phyloP scores from a whole-genome alignment of 805 yeast genomes.

The Candida verbasci region DNA sequence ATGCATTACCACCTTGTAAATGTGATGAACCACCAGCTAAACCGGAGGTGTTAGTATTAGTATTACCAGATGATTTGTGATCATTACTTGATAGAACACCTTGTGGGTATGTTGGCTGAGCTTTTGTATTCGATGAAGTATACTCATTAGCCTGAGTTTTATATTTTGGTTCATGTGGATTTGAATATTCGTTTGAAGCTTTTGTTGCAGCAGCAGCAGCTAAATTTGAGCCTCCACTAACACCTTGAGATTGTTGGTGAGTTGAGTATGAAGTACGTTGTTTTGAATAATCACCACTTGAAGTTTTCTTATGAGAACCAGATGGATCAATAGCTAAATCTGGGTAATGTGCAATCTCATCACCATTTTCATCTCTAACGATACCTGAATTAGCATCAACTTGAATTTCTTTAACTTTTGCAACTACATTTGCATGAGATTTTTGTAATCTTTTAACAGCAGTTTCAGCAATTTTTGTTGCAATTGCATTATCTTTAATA shows the following conservation, averaged over 20 bases:
- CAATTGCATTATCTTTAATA: slow-evolving; percentile 18
- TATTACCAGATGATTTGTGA: background rate
- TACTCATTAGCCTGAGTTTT: background rate
- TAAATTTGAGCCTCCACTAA: background rate
- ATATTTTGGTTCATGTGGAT: background rate
- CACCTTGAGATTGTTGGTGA: background rate
- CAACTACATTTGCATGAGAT: slow-evolving; percentile 18
- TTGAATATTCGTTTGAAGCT: slow-evolving; percentile 1
- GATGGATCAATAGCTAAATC: slow-evolving; percentile 7
- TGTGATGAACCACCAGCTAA: background rate
- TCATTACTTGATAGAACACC: slow-evolving; percentile 1
- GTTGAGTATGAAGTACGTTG: background rate
- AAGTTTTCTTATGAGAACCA: background rate
- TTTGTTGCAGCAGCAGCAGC: slow-evolving; percentile 5
- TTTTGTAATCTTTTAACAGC: slow-evolving; percentile 22
- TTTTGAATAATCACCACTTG: background rate
- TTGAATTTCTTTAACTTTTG: slow-evolving; percentile 18
- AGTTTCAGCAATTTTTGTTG: slow-evolving; percentile 22
- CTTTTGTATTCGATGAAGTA: background rate
- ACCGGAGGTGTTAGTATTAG: background rate
- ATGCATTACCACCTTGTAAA: slow-evolving; percentile 4
- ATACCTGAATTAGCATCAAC: slow-evolving; percentile 28
- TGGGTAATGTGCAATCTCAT: slow-evolving; percentile 10
- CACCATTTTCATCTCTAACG: slow-evolving; percentile 24
- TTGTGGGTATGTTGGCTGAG: slow-evolving; percentile 4